Base-by-base conservation (phyloP, 306 rosid genomes). In the Quercus variabilis region DNA sequence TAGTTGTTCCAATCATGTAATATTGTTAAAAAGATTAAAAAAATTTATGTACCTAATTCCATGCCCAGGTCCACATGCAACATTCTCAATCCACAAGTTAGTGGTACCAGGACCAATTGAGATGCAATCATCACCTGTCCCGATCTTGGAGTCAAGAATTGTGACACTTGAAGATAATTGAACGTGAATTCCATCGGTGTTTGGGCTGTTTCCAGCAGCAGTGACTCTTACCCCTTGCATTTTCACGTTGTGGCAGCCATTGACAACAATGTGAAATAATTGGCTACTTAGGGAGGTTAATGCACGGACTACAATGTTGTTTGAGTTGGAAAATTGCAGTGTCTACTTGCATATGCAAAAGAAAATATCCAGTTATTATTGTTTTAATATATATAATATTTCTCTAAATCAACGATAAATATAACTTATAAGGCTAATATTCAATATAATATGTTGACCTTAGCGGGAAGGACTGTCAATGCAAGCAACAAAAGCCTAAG, bases 121-220 rank as follows among this genome's bases (percentile, higher is more conserved):
- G 71, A 90, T 81, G 79, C 90, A 89, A 41, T 89, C 90, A n/a
- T 89, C 92, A 13, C 92, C 92, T 0, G 92, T 87, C 58, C 46
- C 67, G 1, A 90, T 85, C 69, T 69, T 87, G 20, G 91, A 80
- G 58, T 28, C 21, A 31, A 82, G 74, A 8, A 88, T 90, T 56
- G 84, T 84, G 13, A 90, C 92, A 3, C 23, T 51, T 0, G 90
- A 74, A 19, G 94, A 90, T n/a, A 49, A n/a, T 33, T 88, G 85
- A 13, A 90, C 82, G 7, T 90, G 94, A 57, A 90, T 90, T 1
- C 94, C 94, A 26, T 90, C 91, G 4, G 94, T 88, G 80, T 90
- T 88, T 1, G 90, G 92, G 52, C 90, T 90, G 19, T 77, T 55
- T 51, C 86, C 89, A 11, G 86, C 9, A 1, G 90, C 90, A 0